Evolutionary conservation across 2,329 filamentous ascomycete species (phyloP), one percentile per base, ranked within the genome.

Genomic region (Calonectria fujianensis): DNA sequence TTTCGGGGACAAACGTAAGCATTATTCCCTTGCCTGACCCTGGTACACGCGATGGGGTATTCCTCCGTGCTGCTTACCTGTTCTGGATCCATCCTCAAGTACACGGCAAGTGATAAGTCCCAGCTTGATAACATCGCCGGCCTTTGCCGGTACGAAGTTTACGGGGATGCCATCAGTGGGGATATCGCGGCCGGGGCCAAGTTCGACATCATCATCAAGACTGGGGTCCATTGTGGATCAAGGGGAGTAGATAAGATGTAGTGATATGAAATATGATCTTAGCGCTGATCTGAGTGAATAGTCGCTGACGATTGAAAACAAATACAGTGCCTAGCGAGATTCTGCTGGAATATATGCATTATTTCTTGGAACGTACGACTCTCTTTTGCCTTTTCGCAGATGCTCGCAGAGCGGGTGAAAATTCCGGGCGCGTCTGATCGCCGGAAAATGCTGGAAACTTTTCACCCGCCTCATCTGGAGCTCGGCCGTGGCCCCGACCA

Each of bases 91-190:
- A 50, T 73, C 71, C 50, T 73, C 71, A 16, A 73, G 71, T 27
- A 73, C 71, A 5, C 71, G 71, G 45, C 71, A 73, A 57, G 71
- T 73, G 66, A 73, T 69, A 39, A 73, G 27, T 7, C 71, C 71
- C 6, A 73, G 66, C 37, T 73, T 73, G 57, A 73, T 65, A 13
- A 69, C 45, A 13, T 73, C 71, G 35, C 71, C 71, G 5, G 24
- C 41, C n/a, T 73, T 73, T n/a, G 71, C 71, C 57, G 71, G 71
- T 13, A 73, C 71, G 50, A 73, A 69, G 54, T 73, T 73, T 18
- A 73, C 66, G 16, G 71, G 71, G 54, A 65, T 73, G 14, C 35
- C 20, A 31, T 69, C 71, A 3, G 71, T 73, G 35, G 71, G 71
- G 16, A 73, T 69, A 16, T 69, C 71, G 29, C 71, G 71, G n/a